Percentiles rank a stretch among this genome's conserved stretches.
Conservation (phyloP, 2,329 filamentous ascomycete species). For the Fusarium sacchari region DNA sequence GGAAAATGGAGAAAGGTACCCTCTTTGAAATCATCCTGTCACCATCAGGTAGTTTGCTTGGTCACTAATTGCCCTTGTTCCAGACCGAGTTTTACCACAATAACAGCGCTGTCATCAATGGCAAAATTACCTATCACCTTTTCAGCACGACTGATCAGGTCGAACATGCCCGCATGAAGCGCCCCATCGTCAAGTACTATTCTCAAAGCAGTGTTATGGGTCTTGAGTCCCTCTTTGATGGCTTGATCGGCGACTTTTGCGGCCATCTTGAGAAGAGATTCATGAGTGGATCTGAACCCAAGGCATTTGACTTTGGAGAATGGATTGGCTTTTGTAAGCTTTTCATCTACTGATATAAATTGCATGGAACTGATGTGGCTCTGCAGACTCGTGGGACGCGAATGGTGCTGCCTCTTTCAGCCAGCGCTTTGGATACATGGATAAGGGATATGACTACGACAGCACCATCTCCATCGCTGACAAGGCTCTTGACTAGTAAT, state of each 20-base stretch:
- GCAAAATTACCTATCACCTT: slow-evolving; percentile 40
- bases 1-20: slow-evolving; percentile 45
- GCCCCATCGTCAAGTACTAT: slow-evolving; percentile 46
- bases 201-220: slow-evolving; percentile 30
- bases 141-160: slow-evolving; percentile 39
- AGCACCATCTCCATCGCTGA: slow-evolving; percentile 48
- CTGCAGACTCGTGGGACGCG: slow-evolving; percentile 52
- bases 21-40: no score
- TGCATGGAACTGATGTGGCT: neutral
- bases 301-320: slow-evolving; percentile 19
- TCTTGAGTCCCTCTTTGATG: slow-evolving; percentile 43
- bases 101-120: slow-evolving; percentile 39
- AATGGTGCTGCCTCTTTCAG: slow-evolving; percentile 56
- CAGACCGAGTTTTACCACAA: slow-evolving; percentile 39
- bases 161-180: slow-evolving; percentile 36
- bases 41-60: neutral
- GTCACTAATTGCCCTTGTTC: neutral
- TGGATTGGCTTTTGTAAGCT: slow-evolving; percentile 28
- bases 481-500: slow-evolving; percentile 36
- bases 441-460: slow-evolving; percentile 50
- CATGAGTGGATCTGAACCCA: slow-evolving; percentile 1
- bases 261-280: slow-evolving; percentile 25
- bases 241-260: slow-evolving; percentile 42
- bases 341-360: no score
- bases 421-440: slow-evolving; percentile 54